Evolutionary conservation across 2,329 filamentous ascomycete genomes (phyloP), one percentile per base, ranked within the genome.

Genomic region (Peltaster fructicola): DNA sequence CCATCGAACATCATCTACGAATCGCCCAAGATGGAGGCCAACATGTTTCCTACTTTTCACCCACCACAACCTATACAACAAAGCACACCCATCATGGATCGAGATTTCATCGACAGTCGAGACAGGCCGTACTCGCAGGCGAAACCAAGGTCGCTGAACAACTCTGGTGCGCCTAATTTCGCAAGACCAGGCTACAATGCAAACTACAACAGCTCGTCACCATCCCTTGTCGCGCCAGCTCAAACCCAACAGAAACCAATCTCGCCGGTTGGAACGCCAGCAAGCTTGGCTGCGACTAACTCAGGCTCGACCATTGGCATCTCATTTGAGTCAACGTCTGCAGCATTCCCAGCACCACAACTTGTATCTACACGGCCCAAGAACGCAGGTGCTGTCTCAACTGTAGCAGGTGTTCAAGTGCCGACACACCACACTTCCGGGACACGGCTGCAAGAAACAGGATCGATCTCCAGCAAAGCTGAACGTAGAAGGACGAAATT

Each of bases 401-500:
- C 38, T n/a, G 38, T 53, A 4, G 43, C 39, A 5, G 51, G 47
- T 8, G 39, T 50, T 5, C 41, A 39, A 31, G 43, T 48, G 10
- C 44, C 41, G 8, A 47, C 45, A 2, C 43, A 48, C 23, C 42
- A 46, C 23, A 40, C 43, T 2, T 38, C 39, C 13, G 23, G 28
- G 8, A 12, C 16, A 15, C n/a, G 16, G 13, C 29, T 30, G 13
- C 17, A 25, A 10, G 14, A 22, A 7, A 24, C 18, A 38, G 14
- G n/a, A 19, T 27, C 11, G 12, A 23, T 8, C 38, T 7, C 20
- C 31, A 7, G 35, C 10, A 58, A 59, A 42, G 45, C 65, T 20
- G 65, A 63, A 35, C 42, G 40, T 23, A 40, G 43, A 17, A 47
- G 41, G 29, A 42, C 39, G 7, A 33, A 40, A 6, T 48, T 71